These are phyloP conservation scores for Eucalyptus sp. DNA, from an alignment of 345 rosid genomes.

Conservation along the genomic window DNA sequence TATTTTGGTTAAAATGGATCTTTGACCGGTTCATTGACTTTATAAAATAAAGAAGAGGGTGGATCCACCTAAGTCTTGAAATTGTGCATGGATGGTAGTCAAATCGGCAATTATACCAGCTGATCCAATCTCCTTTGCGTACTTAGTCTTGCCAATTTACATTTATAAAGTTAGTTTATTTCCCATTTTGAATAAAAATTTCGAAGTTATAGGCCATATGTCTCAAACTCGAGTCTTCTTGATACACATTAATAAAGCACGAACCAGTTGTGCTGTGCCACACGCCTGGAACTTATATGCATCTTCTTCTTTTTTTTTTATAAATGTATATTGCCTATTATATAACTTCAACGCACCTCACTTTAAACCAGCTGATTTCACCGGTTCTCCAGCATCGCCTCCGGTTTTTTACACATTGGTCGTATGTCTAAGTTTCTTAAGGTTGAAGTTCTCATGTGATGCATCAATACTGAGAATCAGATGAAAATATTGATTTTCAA, in stretches of 20 bases:
- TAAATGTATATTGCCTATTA: not conserved
- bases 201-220: not conserved
- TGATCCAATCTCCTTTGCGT: not conserved
- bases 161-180: not conserved
- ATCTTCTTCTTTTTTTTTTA: not conserved
- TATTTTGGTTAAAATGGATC: not conserved
- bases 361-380: not conserved
- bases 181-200: not conserved
- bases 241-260: not conserved
- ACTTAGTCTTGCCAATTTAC: not conserved
- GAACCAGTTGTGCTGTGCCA: not conserved
- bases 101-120: not conserved
- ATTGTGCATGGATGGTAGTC: not conserved
- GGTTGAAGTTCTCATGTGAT: not conserved
- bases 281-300: not conserved
- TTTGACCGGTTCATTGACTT: not conserved
- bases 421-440: not conserved
- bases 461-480: not conserved
- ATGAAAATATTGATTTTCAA: not conserved
- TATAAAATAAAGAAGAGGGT: not conserved
- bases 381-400: not conserved
- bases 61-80: not conserved
- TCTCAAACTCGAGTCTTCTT: not conserved
- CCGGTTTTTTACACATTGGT: not conserved
- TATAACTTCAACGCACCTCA: not conserved